Conservation (phyloP, 345 rosid genomes). For the Durio zibethinus region DNA sequence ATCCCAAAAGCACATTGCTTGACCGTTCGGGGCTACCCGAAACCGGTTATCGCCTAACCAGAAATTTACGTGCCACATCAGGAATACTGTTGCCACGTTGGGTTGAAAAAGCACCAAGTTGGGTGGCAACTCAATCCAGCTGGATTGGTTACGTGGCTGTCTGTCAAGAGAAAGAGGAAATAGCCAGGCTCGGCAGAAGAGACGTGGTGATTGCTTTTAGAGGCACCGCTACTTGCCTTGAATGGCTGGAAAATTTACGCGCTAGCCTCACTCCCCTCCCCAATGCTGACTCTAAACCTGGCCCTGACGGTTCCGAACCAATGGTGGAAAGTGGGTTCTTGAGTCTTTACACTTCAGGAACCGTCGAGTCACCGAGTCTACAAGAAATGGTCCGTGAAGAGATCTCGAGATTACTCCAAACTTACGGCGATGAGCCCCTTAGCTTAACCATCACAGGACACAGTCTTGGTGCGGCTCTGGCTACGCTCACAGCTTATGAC, state of each 20-base stretch:
- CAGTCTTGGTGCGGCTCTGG: slow-evolving; percentile 90
- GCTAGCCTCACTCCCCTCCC: slow-evolving; percentile 62
- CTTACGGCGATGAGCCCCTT: slow-evolving; percentile 66
- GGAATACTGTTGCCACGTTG: slow-evolving; percentile 71
- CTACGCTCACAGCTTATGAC: slow-evolving; percentile 71
- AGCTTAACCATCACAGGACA: slow-evolving; percentile 92
- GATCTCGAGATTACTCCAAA: slow-evolving; percentile 44
- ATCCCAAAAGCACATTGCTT: slow-evolving; percentile 50
- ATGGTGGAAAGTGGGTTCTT: slow-evolving; percentile 95
- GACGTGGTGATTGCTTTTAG: slow-evolving; percentile 78
- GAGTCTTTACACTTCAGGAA: slow-evolving; percentile 69
- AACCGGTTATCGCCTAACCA: slow-evolving; percentile 68
- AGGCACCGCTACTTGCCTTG: slow-evolving; percentile 90
- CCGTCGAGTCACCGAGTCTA: slow-evolving; percentile 40
- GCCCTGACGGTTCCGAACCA: slow-evolving; percentile 30
- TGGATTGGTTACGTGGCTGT: slow-evolving; percentile 99
- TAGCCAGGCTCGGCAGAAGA: slow-evolving; percentile 77
- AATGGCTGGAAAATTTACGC: slow-evolving; percentile 91
- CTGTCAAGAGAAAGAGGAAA: slow-evolving; percentile 68
- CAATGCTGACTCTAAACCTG: neutral
- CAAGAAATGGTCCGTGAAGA: slow-evolving; percentile 63
- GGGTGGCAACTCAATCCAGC: slow-evolving; percentile 70
- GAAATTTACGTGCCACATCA: slow-evolving; percentile 68
- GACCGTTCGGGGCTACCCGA: slow-evolving; percentile 50
- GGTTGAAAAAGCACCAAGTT: slow-evolving; percentile 56